Base-by-base conservation (phyloP, 768 basidiomycete genomes). In the Termitomyces sp. region DNA sequence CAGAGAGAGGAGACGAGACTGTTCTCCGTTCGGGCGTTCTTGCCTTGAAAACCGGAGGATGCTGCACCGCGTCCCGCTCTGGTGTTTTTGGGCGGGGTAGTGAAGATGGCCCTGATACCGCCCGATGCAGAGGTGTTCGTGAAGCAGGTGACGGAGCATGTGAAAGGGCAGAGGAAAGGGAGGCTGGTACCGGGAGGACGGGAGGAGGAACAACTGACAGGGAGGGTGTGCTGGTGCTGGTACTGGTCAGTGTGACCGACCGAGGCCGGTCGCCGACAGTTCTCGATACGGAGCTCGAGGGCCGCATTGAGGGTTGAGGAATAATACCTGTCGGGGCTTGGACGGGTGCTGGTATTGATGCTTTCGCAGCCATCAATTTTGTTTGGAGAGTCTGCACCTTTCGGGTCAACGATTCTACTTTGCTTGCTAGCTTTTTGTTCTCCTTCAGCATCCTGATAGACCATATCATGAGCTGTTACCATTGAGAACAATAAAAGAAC, bases 361-460 rank as follows among this genome's bases (percentile, higher is more conserved):
- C 79, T 66, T 85, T 85, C 45, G 80, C 74, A 3, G 78, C 79
- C 2, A 79, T 72, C 37, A 91, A 69, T 66, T 89, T 92, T 16
- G 79, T 74, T 67, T 92, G 89, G 59, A 91, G 69, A 52, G 77
- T 83, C 61, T 88, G 85, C 41, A 87, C 81, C 68, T 91, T 92
- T 50, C 89, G 82, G 53, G 80, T 84, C 29, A 92, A 74, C 10
- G 80, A 75, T 55, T 92, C 90, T 38, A 90, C 83, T 69, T 87
- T 91, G 56, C 72, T 74, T 3, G 74, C 74, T 25, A 92, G 75
- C 63, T 87, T 90, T 75, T 90, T 92, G 73, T 89, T 91, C 61
- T 87, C 85, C 69, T 90, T 92, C 60, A 89, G 68, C 68, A 89
- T 82, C 62, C 90, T 92, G 63, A 21, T 21, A 32, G 34, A 37